These are phyloP conservation scores for Marasmius sp. DNA, from an alignment of 1,284 basidiomycete species.

Conservation along the genomic window DNA sequence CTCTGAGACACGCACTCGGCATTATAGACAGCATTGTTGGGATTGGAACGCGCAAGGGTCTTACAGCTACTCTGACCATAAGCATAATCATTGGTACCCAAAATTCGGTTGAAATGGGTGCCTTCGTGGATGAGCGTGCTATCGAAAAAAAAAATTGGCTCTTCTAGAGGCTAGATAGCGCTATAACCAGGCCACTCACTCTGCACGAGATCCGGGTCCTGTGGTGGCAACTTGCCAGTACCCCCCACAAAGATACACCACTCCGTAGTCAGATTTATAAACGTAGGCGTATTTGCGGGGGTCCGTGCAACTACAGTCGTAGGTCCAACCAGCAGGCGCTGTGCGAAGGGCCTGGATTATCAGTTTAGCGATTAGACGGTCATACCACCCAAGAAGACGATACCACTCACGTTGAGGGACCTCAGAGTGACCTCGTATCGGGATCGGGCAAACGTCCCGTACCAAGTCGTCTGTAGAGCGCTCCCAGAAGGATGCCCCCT, in stretches of 20 bases:
- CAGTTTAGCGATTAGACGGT: not conserved
- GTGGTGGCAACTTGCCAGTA: not conserved
- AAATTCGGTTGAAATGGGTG: conserved; percentile 8
- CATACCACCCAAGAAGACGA: not conserved
- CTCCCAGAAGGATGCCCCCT: not conserved
- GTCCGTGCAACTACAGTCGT: conserved; percentile 10
- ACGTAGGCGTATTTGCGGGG: conserved; percentile 17
- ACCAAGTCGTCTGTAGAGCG: conserved; percentile 14
- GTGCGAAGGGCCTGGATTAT: not conserved
- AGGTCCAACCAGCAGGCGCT: conserved; percentile 3
- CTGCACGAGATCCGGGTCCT: not conserved
- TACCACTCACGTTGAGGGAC: not conserved
- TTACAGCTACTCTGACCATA: conserved; percentile 8
- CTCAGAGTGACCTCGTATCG: not conserved
- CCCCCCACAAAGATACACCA: not conserved
- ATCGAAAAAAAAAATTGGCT: not conserved
- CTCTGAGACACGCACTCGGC: not conserved
- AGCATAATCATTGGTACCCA: conserved; percentile 9
- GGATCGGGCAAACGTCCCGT: conserved; percentile 7
- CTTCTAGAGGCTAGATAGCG: too few species aligned
- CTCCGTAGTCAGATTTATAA: conserved; percentile 17
- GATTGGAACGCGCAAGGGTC: conserved; percentile 5
- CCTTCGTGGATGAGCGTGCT: conserved; percentile 13
- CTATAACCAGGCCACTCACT: not conserved
- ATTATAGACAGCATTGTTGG: conserved; percentile 8